These are phyloP conservation scores for Gypsophila paniculata DNA, from an alignment of 179 eudicot genomes.

Conservation along the genomic window DNA sequence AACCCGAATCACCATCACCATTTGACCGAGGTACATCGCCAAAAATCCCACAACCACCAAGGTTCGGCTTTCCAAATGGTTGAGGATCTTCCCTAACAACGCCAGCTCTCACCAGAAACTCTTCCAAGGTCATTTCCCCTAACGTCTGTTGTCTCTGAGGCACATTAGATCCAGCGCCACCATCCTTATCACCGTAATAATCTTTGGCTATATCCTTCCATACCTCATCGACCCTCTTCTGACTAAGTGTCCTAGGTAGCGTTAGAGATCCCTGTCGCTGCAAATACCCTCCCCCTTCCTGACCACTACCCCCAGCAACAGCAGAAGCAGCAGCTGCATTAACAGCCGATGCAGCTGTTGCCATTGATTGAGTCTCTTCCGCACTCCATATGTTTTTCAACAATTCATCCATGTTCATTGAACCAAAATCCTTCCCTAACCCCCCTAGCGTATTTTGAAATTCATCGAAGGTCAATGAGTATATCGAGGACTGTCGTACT, in stretches of 20 bases:
- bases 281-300: constrained; percentile 47
- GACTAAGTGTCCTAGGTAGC: constrained; percentile 76
- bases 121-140: constrained; percentile 82
- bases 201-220: constrained; percentile 68
- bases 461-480: constrained; percentile 77
- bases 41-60: constrained; percentile 34
- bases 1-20: constrained; percentile 33
- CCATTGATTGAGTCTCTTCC: constrained; percentile 66
- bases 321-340: constrained; percentile 22
- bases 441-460: constrained; percentile 67
- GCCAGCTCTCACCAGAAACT: constrained; percentile 74
- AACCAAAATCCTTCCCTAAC: constrained; percentile 73
- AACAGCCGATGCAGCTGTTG: constrained; percentile 29
- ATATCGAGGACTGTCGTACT: constrained; percentile 63
- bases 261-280: constrained; percentile 75
- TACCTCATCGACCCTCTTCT: constrained; percentile 85
- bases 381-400: constrained; percentile 89
- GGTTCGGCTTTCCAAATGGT: constrained; percentile 23
- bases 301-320: constrained; percentile 21
- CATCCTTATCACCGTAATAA: constrained; percentile 36
- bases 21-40: constrained; percentile 40
- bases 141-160: constrained; percentile 63
- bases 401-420: constrained; percentile 96
- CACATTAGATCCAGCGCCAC: constrained; percentile 32
- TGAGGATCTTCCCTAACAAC: constrained; percentile 70